phyloP scores from a whole-genome alignment of 78 protist species.

The Speleostelium caveatum region DNA sequence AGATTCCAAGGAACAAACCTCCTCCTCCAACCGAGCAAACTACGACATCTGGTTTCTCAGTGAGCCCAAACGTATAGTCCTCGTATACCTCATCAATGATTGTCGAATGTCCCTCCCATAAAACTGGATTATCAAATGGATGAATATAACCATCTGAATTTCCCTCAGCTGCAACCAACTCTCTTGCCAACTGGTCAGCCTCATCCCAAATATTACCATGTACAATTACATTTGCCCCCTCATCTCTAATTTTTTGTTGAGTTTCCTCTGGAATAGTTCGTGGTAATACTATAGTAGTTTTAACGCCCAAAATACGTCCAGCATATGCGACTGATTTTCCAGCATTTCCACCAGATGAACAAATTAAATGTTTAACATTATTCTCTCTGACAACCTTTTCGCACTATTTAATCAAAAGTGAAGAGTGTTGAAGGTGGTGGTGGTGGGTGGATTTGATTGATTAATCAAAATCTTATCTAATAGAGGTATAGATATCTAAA shows the following conservation, averaged over 20 bases:
- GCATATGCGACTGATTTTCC: slow-evolving; percentile 73
- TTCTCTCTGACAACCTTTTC: slow-evolving; percentile 19
- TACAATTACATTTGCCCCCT: slow-evolving; percentile 75
- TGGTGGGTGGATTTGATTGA: no score
- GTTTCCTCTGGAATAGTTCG: slow-evolving; percentile 56
- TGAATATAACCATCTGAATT: slow-evolving; percentile 67
- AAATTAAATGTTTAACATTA: slow-evolving; percentile 56
- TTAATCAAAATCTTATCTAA: no score
- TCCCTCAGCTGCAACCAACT: slow-evolving; percentile 52
- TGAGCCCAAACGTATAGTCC: not conserved
- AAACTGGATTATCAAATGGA: slow-evolving; percentile 71
- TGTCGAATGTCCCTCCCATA: slow-evolving; percentile 83
- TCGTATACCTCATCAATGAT: slow-evolving; percentile 53
- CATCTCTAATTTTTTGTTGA: slow-evolving; percentile 55
- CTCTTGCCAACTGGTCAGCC: slow-evolving; percentile 69
- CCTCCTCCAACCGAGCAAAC: slow-evolving; percentile 84
- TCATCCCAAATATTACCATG: slow-evolving; percentile 83
- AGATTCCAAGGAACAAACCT: slow-evolving; percentile 73
- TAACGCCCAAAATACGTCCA: slow-evolving; percentile 55
- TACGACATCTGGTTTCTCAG: slow-evolving; percentile 62
- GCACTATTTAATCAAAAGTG: slow-evolving; percentile 8
- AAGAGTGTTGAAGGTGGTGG: no score
- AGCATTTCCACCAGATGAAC: slow-evolving; percentile 83
- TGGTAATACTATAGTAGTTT: slow-evolving; percentile 77
- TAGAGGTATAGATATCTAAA: no score